phyloP scores from a whole-genome alignment of 257 asterid species.

The Solanum virginianum region DNA sequence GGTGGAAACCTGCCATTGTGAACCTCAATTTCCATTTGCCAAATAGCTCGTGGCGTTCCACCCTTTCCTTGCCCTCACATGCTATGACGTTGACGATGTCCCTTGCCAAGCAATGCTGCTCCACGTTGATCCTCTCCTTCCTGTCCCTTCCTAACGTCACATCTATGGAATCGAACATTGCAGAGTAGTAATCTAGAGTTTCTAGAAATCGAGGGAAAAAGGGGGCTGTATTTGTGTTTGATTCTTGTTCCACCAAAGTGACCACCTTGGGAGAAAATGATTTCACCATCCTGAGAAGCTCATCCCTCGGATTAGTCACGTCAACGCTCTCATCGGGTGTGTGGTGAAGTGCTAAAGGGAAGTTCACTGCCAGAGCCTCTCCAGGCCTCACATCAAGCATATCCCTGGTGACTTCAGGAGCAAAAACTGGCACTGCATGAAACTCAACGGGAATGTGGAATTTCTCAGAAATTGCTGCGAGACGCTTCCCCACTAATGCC shows the following conservation, averaged over 20 bases:
- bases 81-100: conserved; percentile 90
- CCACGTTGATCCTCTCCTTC: conserved; percentile 81
- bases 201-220: conserved; percentile 61
- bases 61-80: conserved; percentile 85
- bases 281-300: conserved; percentile 62
- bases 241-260: conserved; percentile 86
- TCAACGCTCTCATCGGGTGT: conserved; percentile 91
- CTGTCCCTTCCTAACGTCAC: conserved; percentile 56
- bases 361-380: conserved; percentile 77
- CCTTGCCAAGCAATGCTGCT: conserved; percentile 83
- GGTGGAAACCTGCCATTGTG: conserved; percentile 76
- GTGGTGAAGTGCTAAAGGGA: conserved; percentile 86
- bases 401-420: conserved; percentile 45
- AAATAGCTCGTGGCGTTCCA: conserved; percentile 76
- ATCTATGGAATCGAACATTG: conserved; percentile 80
- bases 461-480: conserved; percentile 54
- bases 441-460: conserved; percentile 70
- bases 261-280: conserved; percentile 66
- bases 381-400: conserved; percentile 69
- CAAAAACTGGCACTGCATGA: conserved; percentile 66
- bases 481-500: conserved; percentile 29
- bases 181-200: conserved; percentile 62
- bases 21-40: conserved; percentile 87
- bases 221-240: conserved; percentile 81
- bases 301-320: conserved; percentile 74